Percentiles rank a stretch among this genome's conserved stretches.
phyloP scores from a whole-genome alignment of 805 yeast genomes.

The Dipodascopsis uninucleata region DNA sequence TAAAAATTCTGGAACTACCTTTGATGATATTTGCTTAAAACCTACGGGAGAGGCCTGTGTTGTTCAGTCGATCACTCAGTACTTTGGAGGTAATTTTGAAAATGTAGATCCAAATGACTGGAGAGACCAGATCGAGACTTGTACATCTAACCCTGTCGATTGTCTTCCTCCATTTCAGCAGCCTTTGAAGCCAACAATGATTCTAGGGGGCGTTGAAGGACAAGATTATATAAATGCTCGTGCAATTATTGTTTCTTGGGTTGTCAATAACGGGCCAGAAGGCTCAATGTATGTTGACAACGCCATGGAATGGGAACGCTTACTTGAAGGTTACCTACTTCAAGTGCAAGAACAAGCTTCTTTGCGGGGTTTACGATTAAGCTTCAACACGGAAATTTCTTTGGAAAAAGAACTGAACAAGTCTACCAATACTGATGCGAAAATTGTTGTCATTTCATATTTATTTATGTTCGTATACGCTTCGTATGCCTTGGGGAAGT shows the following conservation, averaged over 20 bases:
- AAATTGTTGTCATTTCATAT: slow-evolving; percentile 70
- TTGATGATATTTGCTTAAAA: slow-evolving; percentile 74
- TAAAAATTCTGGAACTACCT: slow-evolving; percentile 34
- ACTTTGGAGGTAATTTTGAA: slow-evolving; percentile 62
- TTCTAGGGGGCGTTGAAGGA: slow-evolving; percentile 60
- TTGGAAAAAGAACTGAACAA: slow-evolving; percentile 78
- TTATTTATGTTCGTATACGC: slow-evolving; percentile 85
- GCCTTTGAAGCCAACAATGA: slow-evolving; percentile 67
- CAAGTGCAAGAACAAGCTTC: slow-evolving; percentile 48
- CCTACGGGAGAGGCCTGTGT: slow-evolving; percentile 80
- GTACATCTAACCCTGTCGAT: slow-evolving; percentile 78
- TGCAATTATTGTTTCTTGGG: slow-evolving; percentile 74
- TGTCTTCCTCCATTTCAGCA: slow-evolving; percentile 90
- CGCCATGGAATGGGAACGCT: slow-evolving; percentile 65
- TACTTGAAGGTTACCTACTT: slow-evolving; percentile 54
- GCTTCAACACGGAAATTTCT: slow-evolving; percentile 80
- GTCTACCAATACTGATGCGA: slow-evolving; percentile 73
- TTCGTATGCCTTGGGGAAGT: slow-evolving; percentile 57
- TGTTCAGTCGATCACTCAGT: slow-evolving; percentile 83
- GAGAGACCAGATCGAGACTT: slow-evolving; percentile 51
- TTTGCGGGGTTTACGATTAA: slow-evolving; percentile 53
- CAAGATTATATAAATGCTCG: slow-evolving; percentile 50
- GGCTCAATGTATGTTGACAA: slow-evolving; percentile 44
- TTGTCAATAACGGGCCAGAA: slow-evolving; percentile 54
- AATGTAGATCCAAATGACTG: slow-evolving; percentile 52